Evolutionary conservation across 495 filamentous ascomycete species (phyloP).

Genomic region (Symbiotaphrina buchneri): DNA sequence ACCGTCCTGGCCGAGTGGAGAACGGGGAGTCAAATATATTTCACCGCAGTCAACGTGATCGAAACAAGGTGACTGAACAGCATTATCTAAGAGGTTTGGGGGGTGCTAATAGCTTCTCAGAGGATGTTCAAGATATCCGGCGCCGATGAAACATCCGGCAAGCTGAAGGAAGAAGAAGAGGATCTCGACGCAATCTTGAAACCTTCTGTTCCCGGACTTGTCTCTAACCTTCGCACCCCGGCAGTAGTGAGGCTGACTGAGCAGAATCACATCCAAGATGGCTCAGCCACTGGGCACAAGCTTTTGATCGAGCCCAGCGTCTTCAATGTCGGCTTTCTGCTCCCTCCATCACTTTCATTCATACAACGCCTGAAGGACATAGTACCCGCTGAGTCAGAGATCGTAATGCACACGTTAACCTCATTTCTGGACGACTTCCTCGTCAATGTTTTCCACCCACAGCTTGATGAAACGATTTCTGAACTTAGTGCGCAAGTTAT

Average conservation of each 20-base stretch:
- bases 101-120: slow-evolving; percentile 14
- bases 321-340: slow-evolving; percentile 87
- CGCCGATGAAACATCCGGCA: slow-evolving; percentile 49
- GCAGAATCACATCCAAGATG: slow-evolving; percentile 24
- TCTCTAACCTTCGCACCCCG: slow-evolving; percentile 47
- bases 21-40: slow-evolving; percentile 29
- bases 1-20: slow-evolving; percentile 22
- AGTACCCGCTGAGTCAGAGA: slow-evolving; percentile 64
- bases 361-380: slow-evolving; percentile 78
- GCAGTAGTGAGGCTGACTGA: slow-evolving; percentile 12
- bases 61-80: slow-evolving; percentile 25
- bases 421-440: slow-evolving; percentile 97
- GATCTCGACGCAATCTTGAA: slow-evolving; percentile 79
- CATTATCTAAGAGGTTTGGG: neutral
- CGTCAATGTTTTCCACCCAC: slow-evolving; percentile 92
- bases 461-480: slow-evolving; percentile 82
- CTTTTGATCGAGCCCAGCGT: slow-evolving; percentile 85
- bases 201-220: slow-evolving; percentile 77
- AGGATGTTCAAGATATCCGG: slow-evolving; percentile 81
- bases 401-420: slow-evolving; percentile 69
- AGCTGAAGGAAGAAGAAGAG: slow-evolving; percentile 61
- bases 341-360: slow-evolving; percentile 87
- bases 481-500: slow-evolving; percentile 70
- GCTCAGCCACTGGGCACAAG: slow-evolving; percentile 53
- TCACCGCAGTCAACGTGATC: slow-evolving; percentile 39